Conservation (phyloP, 192 early-diverging fungal species). For the Rhizoclosmatium globosum region DNA sequence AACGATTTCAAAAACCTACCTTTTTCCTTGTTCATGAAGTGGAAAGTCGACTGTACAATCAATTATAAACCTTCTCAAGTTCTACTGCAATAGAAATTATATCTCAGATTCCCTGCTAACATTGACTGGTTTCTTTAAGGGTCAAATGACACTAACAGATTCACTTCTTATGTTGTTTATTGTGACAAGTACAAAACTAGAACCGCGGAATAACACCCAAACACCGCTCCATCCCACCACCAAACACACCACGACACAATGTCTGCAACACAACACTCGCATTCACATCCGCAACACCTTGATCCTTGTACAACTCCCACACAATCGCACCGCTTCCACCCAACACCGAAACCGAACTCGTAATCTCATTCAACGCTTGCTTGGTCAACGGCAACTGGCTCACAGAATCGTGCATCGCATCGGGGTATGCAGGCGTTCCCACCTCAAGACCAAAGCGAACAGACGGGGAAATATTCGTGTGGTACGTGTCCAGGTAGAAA, state of each 20-base stretch:
- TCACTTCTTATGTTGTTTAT: no score
- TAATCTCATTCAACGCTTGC: not conserved
- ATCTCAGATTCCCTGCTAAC: no score
- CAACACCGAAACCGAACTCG: not conserved
- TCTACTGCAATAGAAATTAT: no score
- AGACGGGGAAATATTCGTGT: not conserved
- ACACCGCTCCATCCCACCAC: not conserved
- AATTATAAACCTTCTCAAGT: no score
- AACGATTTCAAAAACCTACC: no score
- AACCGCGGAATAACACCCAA: slow-evolving; percentile 16
- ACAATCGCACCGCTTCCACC: slow-evolving; percentile 11
- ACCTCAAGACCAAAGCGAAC: slow-evolving; percentile 22
- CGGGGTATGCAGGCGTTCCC: slow-evolving; percentile 27
- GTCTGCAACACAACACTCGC: not conserved
- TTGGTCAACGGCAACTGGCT: slow-evolving; percentile 1
- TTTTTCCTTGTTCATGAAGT: no score
- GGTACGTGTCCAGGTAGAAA: slow-evolving; percentile 27
- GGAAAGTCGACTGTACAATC: no score
- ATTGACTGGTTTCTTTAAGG: no score
- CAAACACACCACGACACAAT: not conserved
- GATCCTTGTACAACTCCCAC: slow-evolving; percentile 13
- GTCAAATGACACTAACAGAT: no score
- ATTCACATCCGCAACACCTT: not conserved
- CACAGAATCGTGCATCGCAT: not conserved
- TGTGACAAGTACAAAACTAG: no score